A percentile compares a stretch with the other conserved stretches of the same genome.
These are phyloP conservation scores for Jacaranda mimosifolia DNA, from an alignment of 257 asterid genomes.

Conservation along the genomic window DNA sequence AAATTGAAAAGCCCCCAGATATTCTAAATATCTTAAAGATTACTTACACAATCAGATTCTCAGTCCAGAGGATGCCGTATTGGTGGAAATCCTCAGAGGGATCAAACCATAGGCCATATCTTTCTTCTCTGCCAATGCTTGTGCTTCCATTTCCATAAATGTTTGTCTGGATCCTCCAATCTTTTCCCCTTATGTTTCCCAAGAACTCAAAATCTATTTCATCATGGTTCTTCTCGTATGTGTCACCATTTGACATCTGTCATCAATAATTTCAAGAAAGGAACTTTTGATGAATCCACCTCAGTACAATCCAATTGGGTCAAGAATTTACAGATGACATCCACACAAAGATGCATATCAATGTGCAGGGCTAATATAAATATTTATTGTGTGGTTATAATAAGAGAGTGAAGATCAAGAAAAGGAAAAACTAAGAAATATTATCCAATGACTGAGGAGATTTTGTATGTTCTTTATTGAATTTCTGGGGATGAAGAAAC, in stretches of 20 bases:
- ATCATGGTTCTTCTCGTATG: conserved; percentile 81
- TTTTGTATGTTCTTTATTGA: background rate
- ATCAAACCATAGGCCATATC: conserved; percentile 91
- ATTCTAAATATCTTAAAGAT: background rate
- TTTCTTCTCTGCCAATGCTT: conserved; percentile 77
- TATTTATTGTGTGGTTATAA: conserved; percentile 5
- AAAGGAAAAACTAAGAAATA: background rate
- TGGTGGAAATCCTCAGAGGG: conserved; percentile 89
- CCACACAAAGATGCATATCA: conserved; percentile 10
- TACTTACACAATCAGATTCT: conserved; percentile 69
- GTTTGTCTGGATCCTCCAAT: conserved; percentile 91
- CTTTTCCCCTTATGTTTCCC: conserved; percentile 84
- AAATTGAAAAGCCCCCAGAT: conserved; percentile 7
- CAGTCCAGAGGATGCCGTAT: conserved; percentile 77
- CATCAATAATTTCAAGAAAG: conserved; percentile 29
- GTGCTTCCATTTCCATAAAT: conserved; percentile 94
- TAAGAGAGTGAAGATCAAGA: background rate
- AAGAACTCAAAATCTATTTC: conserved; percentile 91
- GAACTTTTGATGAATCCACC: conserved; percentile 22
- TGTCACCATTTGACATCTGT: conserved; percentile 88
- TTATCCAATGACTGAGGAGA: background rate
- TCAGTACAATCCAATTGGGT: background rate
- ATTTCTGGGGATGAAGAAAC: background rate
- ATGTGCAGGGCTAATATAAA: background rate
- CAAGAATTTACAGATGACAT: conserved; percentile 18